Evolutionary conservation across 176 grass and related monocot genomes (phyloP).

Genomic region (Bromus sterilis): DNA sequence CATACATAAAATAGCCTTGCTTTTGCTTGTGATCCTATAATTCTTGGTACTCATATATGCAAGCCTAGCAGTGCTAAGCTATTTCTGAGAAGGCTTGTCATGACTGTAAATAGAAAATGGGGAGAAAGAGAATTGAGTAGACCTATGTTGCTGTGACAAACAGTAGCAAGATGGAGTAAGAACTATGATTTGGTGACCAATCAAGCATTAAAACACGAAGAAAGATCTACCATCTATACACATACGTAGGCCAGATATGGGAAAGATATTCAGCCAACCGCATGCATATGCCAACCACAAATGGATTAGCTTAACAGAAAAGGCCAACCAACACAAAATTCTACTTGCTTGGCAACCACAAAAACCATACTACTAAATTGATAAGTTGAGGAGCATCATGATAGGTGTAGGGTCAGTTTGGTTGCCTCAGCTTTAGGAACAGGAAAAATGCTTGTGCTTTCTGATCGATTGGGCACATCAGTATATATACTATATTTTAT

Average conservation of each 20-base stretch:
- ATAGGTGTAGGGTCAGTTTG: constrained; percentile 31
- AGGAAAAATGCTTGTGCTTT: constrained; percentile 24
- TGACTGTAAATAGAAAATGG: neutral
- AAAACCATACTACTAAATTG: constrained; percentile 13
- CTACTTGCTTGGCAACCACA: neutral
- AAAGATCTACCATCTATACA: neutral
- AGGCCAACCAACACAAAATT: neutral
- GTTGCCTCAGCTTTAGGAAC: constrained; percentile 29
- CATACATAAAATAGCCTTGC: neutral
- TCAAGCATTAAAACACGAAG: neutral
- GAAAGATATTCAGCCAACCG: neutral
- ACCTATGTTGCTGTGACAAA: neutral
- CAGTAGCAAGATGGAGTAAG: neutral
- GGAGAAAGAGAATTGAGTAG: neutral
- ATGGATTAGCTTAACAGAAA: neutral
- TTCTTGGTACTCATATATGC: neutral
- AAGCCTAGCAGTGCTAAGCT: neutral
- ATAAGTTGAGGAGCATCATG: constrained; percentile 19
- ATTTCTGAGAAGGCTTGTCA: neutral
- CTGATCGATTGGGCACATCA: constrained; percentile 29
- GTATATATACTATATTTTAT: constrained; percentile 18
- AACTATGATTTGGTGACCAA: neutral
- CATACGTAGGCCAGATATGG: neutral
- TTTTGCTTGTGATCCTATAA: neutral
- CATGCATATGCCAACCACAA: constrained; percentile 4